These are phyloP conservation scores for Penicillium canariense DNA, from an alignment of 495 filamentous ascomycete genomes.

Conservation along the genomic window DNA sequence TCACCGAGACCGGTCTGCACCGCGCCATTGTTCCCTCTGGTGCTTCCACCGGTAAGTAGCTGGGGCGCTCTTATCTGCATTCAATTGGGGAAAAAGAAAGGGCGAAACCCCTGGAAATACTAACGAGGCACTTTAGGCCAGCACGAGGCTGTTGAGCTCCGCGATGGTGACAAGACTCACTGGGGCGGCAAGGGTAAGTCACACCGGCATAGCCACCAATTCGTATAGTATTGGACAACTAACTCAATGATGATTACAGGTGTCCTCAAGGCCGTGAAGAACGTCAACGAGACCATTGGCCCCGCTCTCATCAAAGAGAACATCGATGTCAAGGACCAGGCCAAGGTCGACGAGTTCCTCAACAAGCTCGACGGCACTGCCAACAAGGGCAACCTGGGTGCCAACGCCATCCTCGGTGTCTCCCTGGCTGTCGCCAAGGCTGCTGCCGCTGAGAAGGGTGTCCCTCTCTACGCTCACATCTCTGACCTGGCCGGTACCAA, in stretches of 20 bases:
- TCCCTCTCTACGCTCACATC: conserved; percentile 96
- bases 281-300: conserved; percentile 92
- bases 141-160: conserved; percentile 97
- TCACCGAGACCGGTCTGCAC: conserved; percentile 95
- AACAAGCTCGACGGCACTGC: conserved; percentile 92
- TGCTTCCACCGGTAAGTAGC: conserved; percentile 82
- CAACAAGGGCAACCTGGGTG: conserved; percentile 98
- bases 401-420: conserved; percentile 98
- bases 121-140: conserved; percentile 58
- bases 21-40: conserved; percentile 98
- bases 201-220: not conserved
- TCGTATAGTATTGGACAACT: conserved; percentile 5
- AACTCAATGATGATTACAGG: conserved; percentile 32
- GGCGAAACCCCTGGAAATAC: too few relatives aligned
- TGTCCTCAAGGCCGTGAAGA: conserved; percentile 91
- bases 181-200: conserved; percentile 87
- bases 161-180: conserved; percentile 95
- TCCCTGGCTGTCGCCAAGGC: conserved; percentile 96
- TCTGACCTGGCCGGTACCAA: conserved; percentile 98
- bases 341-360: conserved; percentile 87
- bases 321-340: conserved; percentile 96
- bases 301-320: conserved; percentile 89
- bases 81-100: too few relatives aligned
- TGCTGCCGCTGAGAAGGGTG: conserved; percentile 95
- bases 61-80: not conserved